Evolutionary conservation across 192 early-diverging fungal species (phyloP), one percentile per base, ranked within the genome.

Genomic region (Dissophora ornata): DNA sequence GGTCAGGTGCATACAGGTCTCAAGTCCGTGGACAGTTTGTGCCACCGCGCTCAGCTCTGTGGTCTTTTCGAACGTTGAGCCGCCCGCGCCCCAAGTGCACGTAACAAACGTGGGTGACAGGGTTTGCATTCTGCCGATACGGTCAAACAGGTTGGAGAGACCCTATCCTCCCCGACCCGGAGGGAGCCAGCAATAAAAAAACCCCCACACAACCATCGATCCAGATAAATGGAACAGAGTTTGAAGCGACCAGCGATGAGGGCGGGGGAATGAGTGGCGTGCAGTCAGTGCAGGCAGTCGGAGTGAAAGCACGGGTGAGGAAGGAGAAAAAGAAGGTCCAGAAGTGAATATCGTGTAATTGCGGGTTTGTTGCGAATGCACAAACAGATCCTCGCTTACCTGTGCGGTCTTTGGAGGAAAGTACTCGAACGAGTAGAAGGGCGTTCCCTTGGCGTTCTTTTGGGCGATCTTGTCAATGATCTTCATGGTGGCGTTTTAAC

Each of bases 371-470:
- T 3, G 10, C 54, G 10, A 18, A 13, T 28, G 8, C 11, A 16
- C 62, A 30, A 63, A 63, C 44, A 41, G 44, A 30, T 29, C 68
- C 22, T 48, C 22, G 53, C n/a, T n/a, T 71, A 74, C 69, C 79
- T 88, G 86, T 79, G 84, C 83, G 50, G 95, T 97, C 80, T 94
- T 97, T 84, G 95, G 95, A 45, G 95, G 95, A 48, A 96, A 97
- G 85, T 92, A 97, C 81, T 97, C 95, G 71, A 97, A 97, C 55
- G 93, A 95, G 84, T 88, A 90, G 64, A 85, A 86, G 32, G 86
- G 86, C 50, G 84, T 85, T 50, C 85, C 82, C 44, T 88, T 83
- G 58, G 86, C 82, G 10, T 74, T 47, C 53, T 87, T 86, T 59
- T 80, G 77, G 63, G 82, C 83, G 68, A 90, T 83, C 81, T 87